These are phyloP conservation scores for Thielaviopsis euricoi DNA, from an alignment of 2,329 filamentous ascomycete genomes.

Conservation along the genomic window DNA sequence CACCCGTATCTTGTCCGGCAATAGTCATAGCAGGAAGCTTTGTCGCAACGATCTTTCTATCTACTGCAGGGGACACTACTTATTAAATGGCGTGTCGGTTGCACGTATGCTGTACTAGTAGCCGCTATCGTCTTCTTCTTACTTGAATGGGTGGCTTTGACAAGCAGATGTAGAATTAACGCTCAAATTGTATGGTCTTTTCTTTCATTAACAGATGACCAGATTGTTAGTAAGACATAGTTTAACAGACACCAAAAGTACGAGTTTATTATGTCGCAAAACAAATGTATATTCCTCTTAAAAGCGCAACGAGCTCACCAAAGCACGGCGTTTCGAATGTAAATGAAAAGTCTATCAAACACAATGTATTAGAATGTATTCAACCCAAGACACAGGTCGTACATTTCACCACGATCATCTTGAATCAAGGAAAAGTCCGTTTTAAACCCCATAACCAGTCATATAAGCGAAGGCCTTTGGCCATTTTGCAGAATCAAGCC, in stretches of 20 bases:
- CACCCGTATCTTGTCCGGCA: neutral
- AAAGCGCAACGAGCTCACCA: too few relatives aligned
- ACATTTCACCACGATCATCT: neutral
- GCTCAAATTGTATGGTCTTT: too few relatives aligned
- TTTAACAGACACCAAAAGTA: too few relatives aligned
- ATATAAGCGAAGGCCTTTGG: neutral
- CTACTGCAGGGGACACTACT: neutral
- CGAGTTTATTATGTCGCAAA: too few relatives aligned
- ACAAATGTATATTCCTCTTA: too few relatives aligned
- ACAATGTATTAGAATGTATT: neutral
- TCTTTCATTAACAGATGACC: too few relatives aligned
- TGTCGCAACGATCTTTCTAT: neutral
- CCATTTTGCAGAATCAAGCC: neutral
- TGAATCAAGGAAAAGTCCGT: neutral
- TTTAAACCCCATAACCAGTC: neutral
- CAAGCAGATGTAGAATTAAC: too few relatives aligned
- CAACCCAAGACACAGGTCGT: neutral
- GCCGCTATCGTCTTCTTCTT: neutral
- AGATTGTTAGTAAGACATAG: too few relatives aligned
- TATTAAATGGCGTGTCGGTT: neutral
- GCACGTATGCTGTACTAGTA: neutral
- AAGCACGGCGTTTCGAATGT: neutral
- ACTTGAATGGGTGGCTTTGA: too few relatives aligned
- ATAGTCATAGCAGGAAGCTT: too few relatives aligned
- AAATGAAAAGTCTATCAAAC: neutral